These are phyloP conservation scores for Dissoconium aciculare DNA, from an alignment of 2,329 filamentous ascomycete species.

Conservation along the genomic window DNA sequence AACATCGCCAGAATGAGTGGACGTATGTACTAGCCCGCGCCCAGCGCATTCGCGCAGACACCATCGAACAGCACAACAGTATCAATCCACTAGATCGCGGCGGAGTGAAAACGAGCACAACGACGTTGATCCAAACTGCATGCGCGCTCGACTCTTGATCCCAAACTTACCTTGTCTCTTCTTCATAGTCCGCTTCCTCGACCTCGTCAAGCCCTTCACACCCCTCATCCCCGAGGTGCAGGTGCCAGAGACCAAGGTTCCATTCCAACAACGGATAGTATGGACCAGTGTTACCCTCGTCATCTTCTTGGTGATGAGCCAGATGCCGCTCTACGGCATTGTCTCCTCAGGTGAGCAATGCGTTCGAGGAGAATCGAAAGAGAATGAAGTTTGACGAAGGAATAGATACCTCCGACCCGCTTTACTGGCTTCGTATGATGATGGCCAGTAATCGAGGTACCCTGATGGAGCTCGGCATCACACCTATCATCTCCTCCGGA, in stretches of 20 bases:
- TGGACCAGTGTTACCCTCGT: slow-evolving; percentile 57
- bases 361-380: slow-evolving; percentile 1
- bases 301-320: slow-evolving; percentile 99
- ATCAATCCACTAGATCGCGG: too few relatives aligned
- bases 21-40: slow-evolving; percentile 4
- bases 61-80: not conserved
- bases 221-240: slow-evolving; percentile 98
- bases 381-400: slow-evolving; percentile 7
- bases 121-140: too few relatives aligned
- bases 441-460: slow-evolving; percentile 73
- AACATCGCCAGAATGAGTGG: slow-evolving; percentile 3
- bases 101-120: too few relatives aligned
- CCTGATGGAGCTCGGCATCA: slow-evolving; percentile 41
- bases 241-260: slow-evolving; percentile 94
- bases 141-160: too few relatives aligned
- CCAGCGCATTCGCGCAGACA: not conserved
- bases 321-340: slow-evolving; percentile 96
- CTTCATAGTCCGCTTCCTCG: slow-evolving; percentile 82
- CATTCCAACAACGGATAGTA: slow-evolving; percentile 72
- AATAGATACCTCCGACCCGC: slow-evolving; percentile 69
- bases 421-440: slow-evolving; percentile 99
- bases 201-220: slow-evolving; percentile 98
- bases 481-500: slow-evolving; percentile 96
- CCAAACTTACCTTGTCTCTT: not conserved
- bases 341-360: slow-evolving; percentile 56